These are phyloP conservation scores for Plasmopara halstedii DNA, from an alignment of 352 stramenopile genomes.

Conservation along the genomic window DNA sequence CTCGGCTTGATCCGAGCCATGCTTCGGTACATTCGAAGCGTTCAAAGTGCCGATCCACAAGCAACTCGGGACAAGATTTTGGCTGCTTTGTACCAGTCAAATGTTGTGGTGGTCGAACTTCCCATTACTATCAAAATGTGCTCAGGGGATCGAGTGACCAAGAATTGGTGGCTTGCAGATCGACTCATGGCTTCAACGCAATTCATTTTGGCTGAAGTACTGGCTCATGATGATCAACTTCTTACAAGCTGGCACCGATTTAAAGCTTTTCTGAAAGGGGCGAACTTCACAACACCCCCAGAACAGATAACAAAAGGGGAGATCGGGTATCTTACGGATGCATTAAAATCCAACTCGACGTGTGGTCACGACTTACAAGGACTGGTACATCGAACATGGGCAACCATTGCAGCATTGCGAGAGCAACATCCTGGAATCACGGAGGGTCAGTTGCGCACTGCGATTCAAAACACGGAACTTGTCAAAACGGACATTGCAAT, in stretches of 20 bases:
- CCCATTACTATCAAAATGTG: conserved; percentile 35
- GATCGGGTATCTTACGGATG: conserved; percentile 20
- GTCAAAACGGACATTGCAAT: conserved; percentile 26
- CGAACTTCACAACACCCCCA: conserved; percentile 17
- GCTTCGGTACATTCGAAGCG: conserved; percentile 17
- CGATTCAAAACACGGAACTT: conserved; percentile 22
- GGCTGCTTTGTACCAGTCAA: conserved; percentile 27
- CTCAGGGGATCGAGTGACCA: conserved; percentile 12
- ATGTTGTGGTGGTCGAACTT: conserved; percentile 31
- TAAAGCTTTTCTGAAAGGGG: conserved; percentile 13
- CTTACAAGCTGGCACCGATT: conserved; percentile 15
- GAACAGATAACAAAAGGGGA: conserved; percentile 13
- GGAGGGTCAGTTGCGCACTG: conserved; percentile 19
- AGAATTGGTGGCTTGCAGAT: conserved; percentile 12
- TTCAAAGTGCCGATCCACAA: conserved; percentile 18
- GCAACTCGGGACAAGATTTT: conserved; percentile 27
- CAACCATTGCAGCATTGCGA: conserved; percentile 10
- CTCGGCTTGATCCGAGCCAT: conserved; percentile 21
- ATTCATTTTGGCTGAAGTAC: conserved; percentile 14
- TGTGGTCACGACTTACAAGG: conserved; percentile 24
- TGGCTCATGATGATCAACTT: conserved; percentile 11
- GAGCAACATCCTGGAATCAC: conserved; percentile 16
- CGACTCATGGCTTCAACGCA: conserved; percentile 12
- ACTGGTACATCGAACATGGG: conserved; percentile 11
- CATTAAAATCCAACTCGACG: conserved; percentile 19